Percentiles rank a stretch among this genome's conserved stretches.
phyloP scores from a whole-genome alignment of 176 grass and related monocot species.

The bread wheat (Triticum aestivum) region DNA sequence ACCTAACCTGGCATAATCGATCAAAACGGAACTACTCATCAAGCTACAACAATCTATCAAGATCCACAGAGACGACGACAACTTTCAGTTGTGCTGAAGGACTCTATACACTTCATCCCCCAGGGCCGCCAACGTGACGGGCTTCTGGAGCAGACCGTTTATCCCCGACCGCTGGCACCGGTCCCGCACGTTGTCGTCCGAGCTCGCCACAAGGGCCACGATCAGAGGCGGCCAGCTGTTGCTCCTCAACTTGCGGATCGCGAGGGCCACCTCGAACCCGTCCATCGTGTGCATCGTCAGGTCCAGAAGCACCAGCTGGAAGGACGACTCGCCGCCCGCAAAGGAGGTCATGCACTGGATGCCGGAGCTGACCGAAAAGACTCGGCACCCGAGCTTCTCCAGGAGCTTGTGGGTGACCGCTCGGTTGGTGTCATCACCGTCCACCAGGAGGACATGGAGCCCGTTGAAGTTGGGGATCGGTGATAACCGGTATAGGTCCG shows the following conservation, averaged over 20 bases:
- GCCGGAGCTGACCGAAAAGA: slow-evolving; percentile 54
- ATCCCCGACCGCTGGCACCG: slow-evolving; percentile 70
- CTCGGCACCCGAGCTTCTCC: slow-evolving; percentile 65
- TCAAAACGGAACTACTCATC: slow-evolving; percentile 17
- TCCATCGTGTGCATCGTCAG: slow-evolving; percentile 58
- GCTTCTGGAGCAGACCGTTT: slow-evolving; percentile 84
- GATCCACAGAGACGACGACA: no score
- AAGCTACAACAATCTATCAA: slow-evolving; percentile 37
- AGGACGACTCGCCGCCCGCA: slow-evolving; percentile 20
- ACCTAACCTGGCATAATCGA: slow-evolving; percentile 37
- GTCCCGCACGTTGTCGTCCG: slow-evolving; percentile 56
- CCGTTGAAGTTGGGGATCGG: slow-evolving; percentile 65
- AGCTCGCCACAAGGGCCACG: slow-evolving; percentile 54
- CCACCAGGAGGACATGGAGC: slow-evolving; percentile 60
- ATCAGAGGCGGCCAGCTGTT: slow-evolving; percentile 59
- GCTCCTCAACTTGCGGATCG: slow-evolving; percentile 56
- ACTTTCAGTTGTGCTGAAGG: slow-evolving; percentile 72
- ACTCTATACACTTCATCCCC: slow-evolving; percentile 90
- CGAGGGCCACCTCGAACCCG: slow-evolving; percentile 58
- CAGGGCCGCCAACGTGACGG: slow-evolving; percentile 57
- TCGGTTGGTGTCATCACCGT: slow-evolving; percentile 57
- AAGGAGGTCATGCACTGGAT: slow-evolving; percentile 66
- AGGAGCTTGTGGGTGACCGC: slow-evolving; percentile 63
- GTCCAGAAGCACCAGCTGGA: slow-evolving; percentile 74
- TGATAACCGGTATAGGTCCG: slow-evolving; percentile 38